Evolutionary conservation across 495 filamentous ascomycete genomes (phyloP).

Genomic region (Copromyces sp.): DNA sequence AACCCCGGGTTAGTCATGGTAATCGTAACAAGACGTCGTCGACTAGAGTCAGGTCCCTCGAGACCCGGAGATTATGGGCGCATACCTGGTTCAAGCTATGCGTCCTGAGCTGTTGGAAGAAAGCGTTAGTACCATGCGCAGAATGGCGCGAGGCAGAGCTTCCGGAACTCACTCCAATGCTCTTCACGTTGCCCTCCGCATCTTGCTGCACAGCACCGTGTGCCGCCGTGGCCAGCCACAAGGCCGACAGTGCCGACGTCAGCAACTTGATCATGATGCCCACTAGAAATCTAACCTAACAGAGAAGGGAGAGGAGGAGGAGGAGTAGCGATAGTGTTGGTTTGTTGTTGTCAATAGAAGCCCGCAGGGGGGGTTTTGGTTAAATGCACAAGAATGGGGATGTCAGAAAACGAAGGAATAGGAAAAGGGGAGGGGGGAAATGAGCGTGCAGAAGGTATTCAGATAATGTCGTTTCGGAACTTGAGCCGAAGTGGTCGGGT

Average conservation of each 20-base stretch:
- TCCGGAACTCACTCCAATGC: constrained; percentile 40
- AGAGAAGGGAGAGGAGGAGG: not conserved
- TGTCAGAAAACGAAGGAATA: not conserved
- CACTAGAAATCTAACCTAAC: not conserved
- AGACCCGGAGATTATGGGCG: constrained; percentile 4
- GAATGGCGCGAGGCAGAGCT: not conserved
- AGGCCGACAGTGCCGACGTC: constrained; percentile 36
- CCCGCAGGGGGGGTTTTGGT: not conserved
- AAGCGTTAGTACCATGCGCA: constrained; percentile 1
- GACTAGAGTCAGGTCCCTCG: constrained; percentile 3
- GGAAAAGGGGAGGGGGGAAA: not conserved
- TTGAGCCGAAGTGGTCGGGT: not conserved
- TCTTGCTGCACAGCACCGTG: constrained; percentile 31
- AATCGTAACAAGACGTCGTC: not conserved
- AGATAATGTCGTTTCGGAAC: not conserved
- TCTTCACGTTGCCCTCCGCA: constrained; percentile 41
- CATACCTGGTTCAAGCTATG: constrained; percentile 56
- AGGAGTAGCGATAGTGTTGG: not conserved
- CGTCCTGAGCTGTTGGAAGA: constrained; percentile 53
- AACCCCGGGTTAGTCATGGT: not conserved
- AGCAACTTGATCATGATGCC: constrained; percentile 33
- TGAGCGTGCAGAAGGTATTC: not conserved
- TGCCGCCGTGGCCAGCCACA: constrained; percentile 45
- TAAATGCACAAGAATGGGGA: not conserved
- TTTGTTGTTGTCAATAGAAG: not conserved